Percentiles rank a stretch among this genome's conserved stretches.
Evolutionary conservation across 768 basidiomycete genomes (phyloP).

Genomic region (Butyriboletus loyo): DNA sequence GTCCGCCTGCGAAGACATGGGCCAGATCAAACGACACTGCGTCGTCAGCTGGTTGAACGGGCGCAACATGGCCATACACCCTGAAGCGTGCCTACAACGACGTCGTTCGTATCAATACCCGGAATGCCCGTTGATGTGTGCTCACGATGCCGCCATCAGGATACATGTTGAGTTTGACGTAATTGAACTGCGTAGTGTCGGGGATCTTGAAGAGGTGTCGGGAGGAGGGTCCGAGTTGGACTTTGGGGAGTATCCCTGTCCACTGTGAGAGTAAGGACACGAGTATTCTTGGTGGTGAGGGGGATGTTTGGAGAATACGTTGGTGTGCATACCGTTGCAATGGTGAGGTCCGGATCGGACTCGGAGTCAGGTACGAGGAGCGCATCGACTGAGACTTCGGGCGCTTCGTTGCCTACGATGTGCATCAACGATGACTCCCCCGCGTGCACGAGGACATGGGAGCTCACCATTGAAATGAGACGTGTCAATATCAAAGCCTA

Average conservation of each 20-base stretch:
- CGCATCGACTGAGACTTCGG: slow-evolving; percentile 72
- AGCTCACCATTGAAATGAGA: slow-evolving; percentile 82
- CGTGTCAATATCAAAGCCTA: slow-evolving; percentile 93
- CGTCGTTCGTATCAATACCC: not conserved
- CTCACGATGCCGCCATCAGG: slow-evolving; percentile 94
- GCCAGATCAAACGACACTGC: slow-evolving; percentile 74
- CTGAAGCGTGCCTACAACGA: slow-evolving; percentile 78
- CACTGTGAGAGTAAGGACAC: slow-evolving; percentile 47
- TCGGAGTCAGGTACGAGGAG: slow-evolving; percentile 43
- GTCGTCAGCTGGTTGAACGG: slow-evolving; percentile 53
- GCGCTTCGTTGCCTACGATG: slow-evolving; percentile 75
- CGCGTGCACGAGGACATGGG: not conserved
- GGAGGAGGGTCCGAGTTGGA: slow-evolving; percentile 76
- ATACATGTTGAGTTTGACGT: slow-evolving; percentile 91
- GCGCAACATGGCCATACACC: slow-evolving; percentile 77
- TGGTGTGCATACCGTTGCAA: slow-evolving; percentile 48
- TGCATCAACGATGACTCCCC: not conserved
- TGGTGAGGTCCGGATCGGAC: slow-evolving; percentile 41
- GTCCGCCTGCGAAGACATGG: slow-evolving; percentile 86
- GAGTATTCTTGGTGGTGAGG: not conserved
- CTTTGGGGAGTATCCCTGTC: slow-evolving; percentile 73
- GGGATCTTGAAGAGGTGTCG: slow-evolving; percentile 83
- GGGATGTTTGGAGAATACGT: not conserved
- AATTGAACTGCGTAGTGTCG: slow-evolving; percentile 52
- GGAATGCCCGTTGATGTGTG: not conserved